These are phyloP conservation scores for Eimeria praecox DNA, from an alignment of 169 alveolate species.

Conservation along the genomic window DNA sequence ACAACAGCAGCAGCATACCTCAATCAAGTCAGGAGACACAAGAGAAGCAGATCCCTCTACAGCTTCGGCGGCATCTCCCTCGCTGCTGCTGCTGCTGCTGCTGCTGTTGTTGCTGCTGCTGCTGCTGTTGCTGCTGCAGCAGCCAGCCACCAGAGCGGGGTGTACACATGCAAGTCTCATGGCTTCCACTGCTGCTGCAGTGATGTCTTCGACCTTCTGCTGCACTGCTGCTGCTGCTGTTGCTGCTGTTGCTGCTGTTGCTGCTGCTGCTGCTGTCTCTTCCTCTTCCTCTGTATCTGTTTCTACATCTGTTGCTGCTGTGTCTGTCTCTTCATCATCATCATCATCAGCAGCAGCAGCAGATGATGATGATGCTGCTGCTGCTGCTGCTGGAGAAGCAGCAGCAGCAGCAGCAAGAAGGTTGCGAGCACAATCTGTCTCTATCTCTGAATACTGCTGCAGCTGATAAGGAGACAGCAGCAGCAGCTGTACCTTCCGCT, in stretches of 20 bases:
- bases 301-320: too few relatives aligned
- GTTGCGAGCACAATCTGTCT: neutral
- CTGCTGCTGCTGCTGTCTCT: constrained; percentile 36
- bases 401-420: constrained; percentile 55
- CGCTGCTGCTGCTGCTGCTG: neutral
- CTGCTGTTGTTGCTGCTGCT: constrained; percentile 16
- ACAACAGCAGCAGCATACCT: constrained; percentile 5
- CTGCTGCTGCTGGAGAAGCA: neutral
- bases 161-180: constrained; percentile 35
- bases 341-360: too few relatives aligned
- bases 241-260: neutral
- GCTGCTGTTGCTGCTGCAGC: constrained; percentile 58
- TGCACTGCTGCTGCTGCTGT: neutral
- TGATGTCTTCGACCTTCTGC: neutral
- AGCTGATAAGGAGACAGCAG: neutral
- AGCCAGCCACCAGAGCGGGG: constrained; percentile 37
- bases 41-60: neutral
- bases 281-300: too few relatives aligned
- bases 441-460: neutral
- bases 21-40: constrained; percentile 23
- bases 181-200: constrained; percentile 3
- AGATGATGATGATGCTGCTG: constrained; percentile 13
- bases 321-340: too few relatives aligned
- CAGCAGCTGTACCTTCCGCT: constrained; percentile 25
- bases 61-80: neutral